A percentile compares a stretch with the other conserved stretches of the same genome.
Conservation (phyloP, 441 rosid genomes). For the Eugenia klotzschiana region DNA sequence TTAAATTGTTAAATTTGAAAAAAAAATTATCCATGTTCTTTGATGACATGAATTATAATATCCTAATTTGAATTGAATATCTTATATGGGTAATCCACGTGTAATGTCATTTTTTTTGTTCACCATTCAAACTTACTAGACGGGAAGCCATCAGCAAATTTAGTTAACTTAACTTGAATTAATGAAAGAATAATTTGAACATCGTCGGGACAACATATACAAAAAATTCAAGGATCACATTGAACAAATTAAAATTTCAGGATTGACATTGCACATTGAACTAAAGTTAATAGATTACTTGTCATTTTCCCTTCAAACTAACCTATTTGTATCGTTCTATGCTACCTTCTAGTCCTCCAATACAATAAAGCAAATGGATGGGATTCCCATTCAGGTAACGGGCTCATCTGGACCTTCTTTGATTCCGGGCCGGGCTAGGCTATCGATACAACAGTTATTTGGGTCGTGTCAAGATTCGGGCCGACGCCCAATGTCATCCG, state of each 20-base stretch:
- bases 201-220: neutral
- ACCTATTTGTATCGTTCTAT: no score
- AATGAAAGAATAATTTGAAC: neutral
- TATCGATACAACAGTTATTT: neutral
- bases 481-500: neutral
- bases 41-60: no score
- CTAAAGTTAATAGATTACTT: no score
- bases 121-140: neutral
- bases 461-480: neutral
- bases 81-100: no score
- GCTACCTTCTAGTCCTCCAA: no score
- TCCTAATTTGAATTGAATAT: no score
- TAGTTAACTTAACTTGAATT: neutral
- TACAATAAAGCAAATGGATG: neutral
- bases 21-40: no score
- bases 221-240: rapidly evolving
- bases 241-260: rapidly evolving
- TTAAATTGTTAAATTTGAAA: no score
- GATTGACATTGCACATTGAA: rapidly evolving
- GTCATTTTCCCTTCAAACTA: no score
- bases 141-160: neutral
- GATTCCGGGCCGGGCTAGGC: neutral
- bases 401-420: neutral
- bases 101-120: no score
- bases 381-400: neutral